These are phyloP conservation scores for Penicillium sp. DNA, from an alignment of 2,329 filamentous ascomycete species.

Conservation along the genomic window DNA sequence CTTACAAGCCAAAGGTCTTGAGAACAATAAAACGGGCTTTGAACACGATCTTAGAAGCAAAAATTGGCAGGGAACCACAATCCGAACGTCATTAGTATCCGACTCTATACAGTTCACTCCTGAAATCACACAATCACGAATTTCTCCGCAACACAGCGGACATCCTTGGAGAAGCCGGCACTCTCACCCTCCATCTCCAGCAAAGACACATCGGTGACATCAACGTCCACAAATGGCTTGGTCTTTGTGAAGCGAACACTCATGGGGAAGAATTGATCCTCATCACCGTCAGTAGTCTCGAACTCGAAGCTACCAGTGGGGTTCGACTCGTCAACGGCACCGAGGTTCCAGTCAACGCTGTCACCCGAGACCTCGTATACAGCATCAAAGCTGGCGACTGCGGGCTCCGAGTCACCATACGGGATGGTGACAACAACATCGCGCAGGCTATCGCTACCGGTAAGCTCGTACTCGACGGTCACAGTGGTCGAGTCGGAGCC, in stretches of 20 bases:
- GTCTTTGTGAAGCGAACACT: constrained; percentile 83
- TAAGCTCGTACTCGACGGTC: constrained; percentile 94
- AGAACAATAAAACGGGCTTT: constrained; percentile 14
- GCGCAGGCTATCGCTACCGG: constrained; percentile 71
- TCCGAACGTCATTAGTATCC: constrained; percentile 39
- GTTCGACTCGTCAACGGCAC: constrained; percentile 79
- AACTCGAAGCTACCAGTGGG: constrained; percentile 89
- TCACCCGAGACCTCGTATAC: constrained; percentile 92
- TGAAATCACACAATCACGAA: constrained; percentile 46
- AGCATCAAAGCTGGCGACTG: constrained; percentile 89
- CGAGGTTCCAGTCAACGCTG: constrained; percentile 90
- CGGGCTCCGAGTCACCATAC: constrained; percentile 79
- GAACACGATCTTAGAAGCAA: constrained; percentile 23
- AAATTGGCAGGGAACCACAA: constrained; percentile 22
- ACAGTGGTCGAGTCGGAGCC: constrained; percentile 79
- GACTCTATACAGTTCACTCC: constrained; percentile 35
- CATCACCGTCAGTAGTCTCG: constrained; percentile 81
- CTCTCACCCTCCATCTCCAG: constrained; percentile 47
- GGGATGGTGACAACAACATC: constrained; percentile 89
- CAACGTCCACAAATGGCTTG: constrained; percentile 84
- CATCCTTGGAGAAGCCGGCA: constrained; percentile 46
- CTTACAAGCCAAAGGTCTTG: background rate
- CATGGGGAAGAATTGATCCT: constrained; percentile 98
- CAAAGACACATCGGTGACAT: constrained; percentile 60
- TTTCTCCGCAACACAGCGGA: constrained; percentile 46